Evolutionary conservation across 768 basidiomycete genomes (phyloP).

Genomic region (Solioccasus polychromus): DNA sequence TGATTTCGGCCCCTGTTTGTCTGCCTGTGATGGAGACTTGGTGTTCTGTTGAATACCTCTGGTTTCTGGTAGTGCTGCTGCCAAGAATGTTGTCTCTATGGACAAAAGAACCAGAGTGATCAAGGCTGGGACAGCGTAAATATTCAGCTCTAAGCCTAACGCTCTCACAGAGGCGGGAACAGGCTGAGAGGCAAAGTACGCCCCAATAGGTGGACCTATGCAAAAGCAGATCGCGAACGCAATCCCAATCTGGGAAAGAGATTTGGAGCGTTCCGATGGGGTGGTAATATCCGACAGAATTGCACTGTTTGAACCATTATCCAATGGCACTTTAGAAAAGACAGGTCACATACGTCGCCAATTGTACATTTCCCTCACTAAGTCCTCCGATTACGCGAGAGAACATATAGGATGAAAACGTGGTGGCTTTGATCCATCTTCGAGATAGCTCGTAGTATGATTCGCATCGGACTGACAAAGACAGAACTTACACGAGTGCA

Average conservation of each 20-base stretch:
- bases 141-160: conserved; percentile 68
- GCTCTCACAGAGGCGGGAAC: conserved; percentile 56
- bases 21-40: conserved; percentile 20
- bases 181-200: conserved; percentile 91
- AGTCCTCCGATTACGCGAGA: conserved; percentile 90
- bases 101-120: conserved; percentile 76
- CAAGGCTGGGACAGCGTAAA: conserved; percentile 88
- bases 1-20: conserved; percentile 17
- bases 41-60: conserved; percentile 41
- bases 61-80: conserved; percentile 81
- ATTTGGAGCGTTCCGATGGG: conserved; percentile 73
- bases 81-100: conserved; percentile 78
- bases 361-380: conserved; percentile 96
- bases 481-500: conserved; percentile 66
- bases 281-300: conserved; percentile 91
- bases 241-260: conserved; percentile 90
- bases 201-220: conserved; percentile 91
- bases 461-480: not conserved
- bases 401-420: conserved; percentile 86
- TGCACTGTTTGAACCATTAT: conserved; percentile 49
- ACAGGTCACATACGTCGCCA: conserved; percentile 73
- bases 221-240: conserved; percentile 96
- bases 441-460: not conserved
- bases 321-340: not conserved
- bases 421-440: conserved; percentile 89